Evolutionary conservation across 2,329 filamentous ascomycete species (phyloP).

Genomic region (Arthrobotrys iridis): DNA sequence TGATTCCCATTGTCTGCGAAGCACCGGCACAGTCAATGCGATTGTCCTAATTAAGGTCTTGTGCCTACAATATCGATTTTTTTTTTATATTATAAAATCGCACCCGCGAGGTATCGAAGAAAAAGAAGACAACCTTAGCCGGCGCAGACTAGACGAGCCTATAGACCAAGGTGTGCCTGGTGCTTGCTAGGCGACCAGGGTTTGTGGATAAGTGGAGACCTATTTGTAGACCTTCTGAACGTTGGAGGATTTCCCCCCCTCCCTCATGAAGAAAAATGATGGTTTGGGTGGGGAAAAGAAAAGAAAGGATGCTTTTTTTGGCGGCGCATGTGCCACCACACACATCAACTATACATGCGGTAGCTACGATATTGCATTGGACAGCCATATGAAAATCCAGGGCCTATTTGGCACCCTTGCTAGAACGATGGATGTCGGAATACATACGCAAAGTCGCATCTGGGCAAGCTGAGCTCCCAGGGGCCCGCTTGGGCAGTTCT

Average conservation of each 20-base stretch:
- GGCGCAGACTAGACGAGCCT: not conserved
- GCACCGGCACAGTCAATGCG: not conserved
- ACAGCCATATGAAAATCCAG: slow-evolving; percentile 10
- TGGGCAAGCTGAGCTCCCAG: slow-evolving; percentile 39
- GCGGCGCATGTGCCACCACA: slow-evolving; percentile 44
- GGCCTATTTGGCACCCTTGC: not conserved
- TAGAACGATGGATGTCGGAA: slow-evolving; percentile 23
- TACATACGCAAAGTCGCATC: slow-evolving; percentile 18
- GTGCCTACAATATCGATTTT: not conserved
- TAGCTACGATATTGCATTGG: not conserved
- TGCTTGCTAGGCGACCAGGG: slow-evolving; percentile 13
- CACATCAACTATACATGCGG: not conserved
- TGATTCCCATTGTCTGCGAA: not conserved
- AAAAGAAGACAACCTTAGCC: slow-evolving; percentile 1
- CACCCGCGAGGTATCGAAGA: not conserved
- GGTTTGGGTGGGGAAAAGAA: slow-evolving; percentile 11
- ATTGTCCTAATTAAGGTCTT: not conserved
- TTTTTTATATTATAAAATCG: slow-evolving; percentile 10
- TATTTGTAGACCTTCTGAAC: slow-evolving; percentile 39
- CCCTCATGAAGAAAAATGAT: not conserved
- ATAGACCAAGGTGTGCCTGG: slow-evolving; percentile 14
- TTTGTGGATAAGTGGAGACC: slow-evolving; percentile 1
- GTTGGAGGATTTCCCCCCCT: slow-evolving; percentile 16
- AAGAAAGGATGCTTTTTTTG: slow-evolving; percentile 45
- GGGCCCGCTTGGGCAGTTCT: too few species aligned